Base-by-base conservation (phyloP, 805 yeast species). In the Cyberlindnera maritima region DNA sequence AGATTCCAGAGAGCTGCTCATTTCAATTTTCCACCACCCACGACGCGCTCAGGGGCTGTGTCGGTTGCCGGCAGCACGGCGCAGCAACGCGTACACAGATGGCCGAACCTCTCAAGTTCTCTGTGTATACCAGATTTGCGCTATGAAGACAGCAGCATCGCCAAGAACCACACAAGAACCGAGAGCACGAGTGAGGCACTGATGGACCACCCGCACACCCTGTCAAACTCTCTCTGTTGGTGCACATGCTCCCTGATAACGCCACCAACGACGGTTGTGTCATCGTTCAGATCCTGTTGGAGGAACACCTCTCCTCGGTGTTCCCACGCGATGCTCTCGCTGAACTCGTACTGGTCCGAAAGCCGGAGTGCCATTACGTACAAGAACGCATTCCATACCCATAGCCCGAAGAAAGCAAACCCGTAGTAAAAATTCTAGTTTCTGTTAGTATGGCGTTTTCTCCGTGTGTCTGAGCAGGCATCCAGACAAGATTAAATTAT, bases 351-450 rank as follows among this genome's bases (percentile, higher is more conserved):
- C 7, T 48, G 45, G 15, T 26, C n/a, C 15, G 36, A 33, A 2
- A 44, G 20, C 2, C 46, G 37, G 13, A 13, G 6, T 5, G 54
- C 26, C 11, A 20, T 20, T 10, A 47, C 1, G 41, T 45, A 56
- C 2, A 57, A 21, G 9, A 3, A 19, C 7, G 47, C n/a, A 35
- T 57, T 60, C 34, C 43, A 47, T 1, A 58, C 3, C 62, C 62
- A 60, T 10, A 57, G 19, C 3, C 53, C 52, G n/a, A 46, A 44
- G 13, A 52, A 35, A 7, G 41, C n/a, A 9, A 54, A 35, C 2
- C 64, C 64, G 44, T 56, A 54, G 36, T 46, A 49, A 36, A 59
- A 57, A 43, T 57, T 54, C 63, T 2, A 6, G 36, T 14, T 15
- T 17, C 15, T n/a, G 35, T 32, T n/a, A 32, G 5, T 32, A 12